Conservation (phyloP, 768 basidiomycete genomes). For the Xanthoconium stramineum region DNA sequence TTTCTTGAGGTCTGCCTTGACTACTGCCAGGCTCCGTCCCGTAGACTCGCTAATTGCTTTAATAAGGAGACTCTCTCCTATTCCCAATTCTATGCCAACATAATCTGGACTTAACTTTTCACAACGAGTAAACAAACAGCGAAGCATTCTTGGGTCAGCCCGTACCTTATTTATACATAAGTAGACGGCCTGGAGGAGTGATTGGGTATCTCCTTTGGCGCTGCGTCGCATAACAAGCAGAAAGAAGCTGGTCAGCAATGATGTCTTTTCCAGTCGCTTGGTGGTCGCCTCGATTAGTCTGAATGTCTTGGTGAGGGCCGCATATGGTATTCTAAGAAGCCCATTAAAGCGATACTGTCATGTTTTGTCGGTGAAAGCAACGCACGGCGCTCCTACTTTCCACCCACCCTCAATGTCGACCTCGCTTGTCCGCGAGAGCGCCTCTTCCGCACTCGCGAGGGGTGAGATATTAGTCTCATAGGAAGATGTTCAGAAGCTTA, state of each 20-base stretch:
- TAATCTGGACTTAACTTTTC: conserved; percentile 90
- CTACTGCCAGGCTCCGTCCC: conserved; percentile 74
- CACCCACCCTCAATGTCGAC: conserved; percentile 81
- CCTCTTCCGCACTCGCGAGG: conserved; percentile 60
- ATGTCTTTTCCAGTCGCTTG: conserved; percentile 90
- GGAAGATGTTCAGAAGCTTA: conserved; percentile 27
- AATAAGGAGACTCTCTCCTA: conserved; percentile 90
- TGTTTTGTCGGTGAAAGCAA: conserved; percentile 9
- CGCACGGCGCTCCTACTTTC: conserved; percentile 83
- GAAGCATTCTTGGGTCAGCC: background rate
- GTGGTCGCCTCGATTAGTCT: conserved; percentile 90
- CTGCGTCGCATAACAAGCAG: conserved; percentile 87
- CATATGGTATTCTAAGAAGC: conserved; percentile 78
- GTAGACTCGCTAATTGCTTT: conserved; percentile 96
- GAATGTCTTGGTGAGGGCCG: conserved; percentile 87
- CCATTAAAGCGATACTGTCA: background rate
- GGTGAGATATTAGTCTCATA: background rate
- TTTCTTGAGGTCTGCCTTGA: conserved; percentile 91
- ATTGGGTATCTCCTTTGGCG: conserved; percentile 65
- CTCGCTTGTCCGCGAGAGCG: conserved; percentile 54
- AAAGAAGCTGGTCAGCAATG: conserved; percentile 84
- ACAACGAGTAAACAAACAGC: background rate
- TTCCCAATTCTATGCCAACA: conserved; percentile 90
- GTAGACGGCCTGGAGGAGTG: conserved; percentile 87
- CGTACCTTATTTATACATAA: conserved; percentile 93